Evolutionary conservation across 768 basidiomycete species (phyloP).

Genomic region (Suillus brevipes): DNA sequence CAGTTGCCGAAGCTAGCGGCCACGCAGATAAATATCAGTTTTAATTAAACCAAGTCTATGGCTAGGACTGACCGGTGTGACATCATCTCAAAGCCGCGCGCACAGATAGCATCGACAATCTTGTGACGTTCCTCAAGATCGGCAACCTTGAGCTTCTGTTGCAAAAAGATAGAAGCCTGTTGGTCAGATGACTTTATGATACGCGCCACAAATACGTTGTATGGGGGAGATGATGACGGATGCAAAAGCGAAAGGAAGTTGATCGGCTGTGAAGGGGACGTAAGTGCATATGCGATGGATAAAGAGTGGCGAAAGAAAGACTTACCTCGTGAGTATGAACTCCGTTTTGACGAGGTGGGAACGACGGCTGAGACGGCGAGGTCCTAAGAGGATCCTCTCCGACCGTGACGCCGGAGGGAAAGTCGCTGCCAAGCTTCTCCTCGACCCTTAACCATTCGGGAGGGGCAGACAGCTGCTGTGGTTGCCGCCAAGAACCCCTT

Average conservation of each 20-base stretch:
- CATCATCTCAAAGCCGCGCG: constrained; percentile 90
- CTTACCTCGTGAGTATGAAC: constrained; percentile 55
- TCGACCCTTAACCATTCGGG: constrained; percentile 47
- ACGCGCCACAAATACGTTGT: constrained; percentile 76
- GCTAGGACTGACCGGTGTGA: constrained; percentile 61
- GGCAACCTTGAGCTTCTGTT: constrained; percentile 88
- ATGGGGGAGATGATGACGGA: constrained; percentile 79
- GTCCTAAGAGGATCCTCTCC: constrained; percentile 31
- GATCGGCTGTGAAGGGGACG: constrained; percentile 60
- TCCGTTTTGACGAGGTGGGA: constrained; percentile 26
- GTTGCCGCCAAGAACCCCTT: constrained; percentile 25
- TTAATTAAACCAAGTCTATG: not conserved
- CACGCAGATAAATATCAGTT: constrained; percentile 3
- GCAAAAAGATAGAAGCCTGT: constrained; percentile 87
- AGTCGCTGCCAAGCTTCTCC: constrained; percentile 28
- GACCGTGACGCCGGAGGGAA: constrained; percentile 21
- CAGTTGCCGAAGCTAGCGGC: constrained; percentile 80
- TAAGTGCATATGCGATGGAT: constrained; percentile 19
- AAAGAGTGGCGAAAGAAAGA: constrained; percentile 6
- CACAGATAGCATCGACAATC: constrained; percentile 85
- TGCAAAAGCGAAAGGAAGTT: constrained; percentile 62
- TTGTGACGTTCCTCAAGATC: constrained; percentile 74
- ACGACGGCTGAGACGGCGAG: constrained; percentile 28
- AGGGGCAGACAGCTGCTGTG: constrained; percentile 29
- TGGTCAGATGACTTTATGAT: constrained; percentile 91